A percentile compares a stretch with the other conserved stretches of the same genome.
Conservation (phyloP, 768 basidiomycete genomes). For the Austroboletus festivus region DNA sequence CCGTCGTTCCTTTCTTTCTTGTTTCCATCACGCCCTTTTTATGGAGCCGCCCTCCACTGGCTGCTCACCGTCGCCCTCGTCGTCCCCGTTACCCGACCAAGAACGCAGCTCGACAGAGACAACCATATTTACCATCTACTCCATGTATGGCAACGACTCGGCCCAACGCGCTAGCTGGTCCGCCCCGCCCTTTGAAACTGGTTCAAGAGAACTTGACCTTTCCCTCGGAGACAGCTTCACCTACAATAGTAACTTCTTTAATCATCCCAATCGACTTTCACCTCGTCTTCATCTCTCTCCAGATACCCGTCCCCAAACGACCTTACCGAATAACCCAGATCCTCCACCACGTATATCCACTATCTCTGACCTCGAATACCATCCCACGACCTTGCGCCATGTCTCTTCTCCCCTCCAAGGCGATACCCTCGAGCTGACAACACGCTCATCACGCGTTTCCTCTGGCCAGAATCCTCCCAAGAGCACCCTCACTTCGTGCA, state of each 20-base stretch:
- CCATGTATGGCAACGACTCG: constrained; percentile 73
- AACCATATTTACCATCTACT: constrained; percentile 80
- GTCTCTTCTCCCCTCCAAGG: constrained; percentile 11
- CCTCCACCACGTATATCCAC: constrained; percentile 22
- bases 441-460: constrained; percentile 27
- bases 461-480: constrained; percentile 13
- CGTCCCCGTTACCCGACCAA: constrained; percentile 35
- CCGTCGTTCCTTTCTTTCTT: not conserved
- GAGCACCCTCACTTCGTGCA: constrained; percentile 29
- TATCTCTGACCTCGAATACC: constrained; percentile 20
- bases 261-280: constrained; percentile 24
- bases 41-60: constrained; percentile 41
- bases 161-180: constrained; percentile 46
- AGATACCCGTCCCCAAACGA: constrained; percentile 19
- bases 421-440: constrained; percentile 21
- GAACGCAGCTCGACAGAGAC: constrained; percentile 65
- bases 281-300: constrained; percentile 30
- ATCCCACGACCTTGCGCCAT: constrained; percentile 21
- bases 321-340: too few species aligned
- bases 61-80: constrained; percentile 34
- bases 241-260: constrained; percentile 32
- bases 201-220: constrained; percentile 37
- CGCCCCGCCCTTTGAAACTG: constrained; percentile 37
- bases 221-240: constrained; percentile 33
- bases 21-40: constrained; percentile 18